Evolutionary conservation across 1,284 basidiomycete genomes (phyloP), one percentile per base, ranked within the genome.

Genomic region (Inonotus obliquus): DNA sequence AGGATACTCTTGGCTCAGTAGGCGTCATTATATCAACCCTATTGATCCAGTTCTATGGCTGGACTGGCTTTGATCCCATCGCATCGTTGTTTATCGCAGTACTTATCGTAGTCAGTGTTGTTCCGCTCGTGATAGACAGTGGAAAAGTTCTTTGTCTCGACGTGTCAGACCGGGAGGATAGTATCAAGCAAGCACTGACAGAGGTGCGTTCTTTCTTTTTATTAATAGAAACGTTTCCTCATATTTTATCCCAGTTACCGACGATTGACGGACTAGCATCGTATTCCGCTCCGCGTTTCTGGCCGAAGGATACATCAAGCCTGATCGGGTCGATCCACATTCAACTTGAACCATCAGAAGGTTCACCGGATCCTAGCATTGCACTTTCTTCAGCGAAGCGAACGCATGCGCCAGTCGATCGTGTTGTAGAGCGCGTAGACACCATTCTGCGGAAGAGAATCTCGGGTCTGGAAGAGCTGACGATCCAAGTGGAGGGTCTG

Each of bases 51-150:
- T 89, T 89, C 63, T 99, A 97, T 68, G 96, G 96, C n/a, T 99
- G 96, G 96, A 99, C 97, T 2, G 96, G 96, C 17, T 99, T 98
- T 72, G 97, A 99, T 74, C 97, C 97, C 1, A 95, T 99, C 64
- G 97, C 97, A 0, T 97, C 94, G 10, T 79, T 99, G 41, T 96
- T 99, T 72, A 99, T 99, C 68, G 97, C 97, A 1, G 77, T 93
- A 9, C 79, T 99, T 65, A 99, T 99, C 68, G 92, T 94, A 29
- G 96, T 92, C 2, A 95, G 92, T 69, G 97, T 99, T 21, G 81
- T 97, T 21, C 97, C 97, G 7, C 85, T 99, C 44, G 94, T 99
- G 21, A 82, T 96, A 63, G 97, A 99, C 71, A 92, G 92, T 0
- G 96, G 93, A 0, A 88, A 86, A 69, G 86, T 99, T 10, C 80